A percentile compares a stretch with the other conserved stretches of the same genome.
Conservation (phyloP, 2,329 filamentous ascomycete species). For the Diplocarpon rosae region DNA sequence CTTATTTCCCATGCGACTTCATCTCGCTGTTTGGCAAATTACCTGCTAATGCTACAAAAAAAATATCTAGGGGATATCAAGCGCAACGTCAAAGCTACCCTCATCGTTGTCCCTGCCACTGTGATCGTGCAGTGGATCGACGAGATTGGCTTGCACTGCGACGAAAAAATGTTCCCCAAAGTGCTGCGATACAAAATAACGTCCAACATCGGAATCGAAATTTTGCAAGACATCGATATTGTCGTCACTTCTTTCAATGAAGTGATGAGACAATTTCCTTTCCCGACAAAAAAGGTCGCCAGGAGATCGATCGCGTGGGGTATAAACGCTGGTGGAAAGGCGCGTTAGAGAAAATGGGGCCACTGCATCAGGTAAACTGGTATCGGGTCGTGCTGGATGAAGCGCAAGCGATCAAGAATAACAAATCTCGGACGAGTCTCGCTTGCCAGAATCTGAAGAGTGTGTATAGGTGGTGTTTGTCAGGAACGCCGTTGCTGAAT, state of each 20-base stretch:
- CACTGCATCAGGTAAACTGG: constrained; percentile 32
- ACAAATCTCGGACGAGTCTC: constrained; percentile 29
- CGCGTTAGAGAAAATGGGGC: constrained; percentile 27
- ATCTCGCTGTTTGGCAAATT: background rate
- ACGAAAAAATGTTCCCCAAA: constrained; percentile 13
- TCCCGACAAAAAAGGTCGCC: constrained; percentile 86
- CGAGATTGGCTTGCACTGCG: constrained; percentile 21
- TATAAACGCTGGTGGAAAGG: constrained; percentile 27
- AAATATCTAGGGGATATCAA: constrained; percentile 26
- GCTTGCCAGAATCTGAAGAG: constrained; percentile 31
- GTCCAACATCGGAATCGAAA: background rate
- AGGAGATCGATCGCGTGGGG: constrained; percentile 51
- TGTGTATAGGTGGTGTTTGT: constrained; percentile 26
- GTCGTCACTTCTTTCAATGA: constrained; percentile 23
- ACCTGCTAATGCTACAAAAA: background rate
- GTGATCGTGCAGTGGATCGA: constrained; percentile 24
- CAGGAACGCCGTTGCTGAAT: constrained; percentile 25
- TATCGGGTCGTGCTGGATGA: constrained; percentile 44
- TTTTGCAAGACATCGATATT: constrained; percentile 21
- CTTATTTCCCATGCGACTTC: background rate
- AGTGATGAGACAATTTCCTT: constrained; percentile 58
- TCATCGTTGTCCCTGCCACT: constrained; percentile 23
- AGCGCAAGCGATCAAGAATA: constrained; percentile 44
- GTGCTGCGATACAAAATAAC: constrained; percentile 19
- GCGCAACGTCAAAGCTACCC: constrained; percentile 17